Evolutionary conservation across 331 rosid genomes (phyloP), one percentile per base, ranked within the genome.

Genomic region (Malus hybrid): DNA sequence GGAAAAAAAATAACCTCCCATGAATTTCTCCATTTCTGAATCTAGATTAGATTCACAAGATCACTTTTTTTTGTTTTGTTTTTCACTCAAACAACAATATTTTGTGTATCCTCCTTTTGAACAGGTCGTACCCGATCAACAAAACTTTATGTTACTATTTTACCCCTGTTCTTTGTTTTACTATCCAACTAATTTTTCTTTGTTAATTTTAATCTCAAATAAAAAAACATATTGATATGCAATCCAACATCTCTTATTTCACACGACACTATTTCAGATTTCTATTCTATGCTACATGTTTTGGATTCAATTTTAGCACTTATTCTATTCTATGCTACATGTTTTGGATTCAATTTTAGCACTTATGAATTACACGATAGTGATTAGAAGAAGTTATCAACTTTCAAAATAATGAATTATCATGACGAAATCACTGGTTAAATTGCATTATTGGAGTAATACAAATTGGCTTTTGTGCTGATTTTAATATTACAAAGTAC

Each of bases 331-430:
- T 42, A 0, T 1, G 14, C 0, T 10, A 4, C 0, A 10, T 1
- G 0, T 42, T 42, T 10, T 42, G 5, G 0, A 0, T 42, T 42
- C 0, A 42, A 42, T 10, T 42, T 42, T 10, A 0, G 0, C 1
- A 3, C 0, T 39, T 0, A 0, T 39, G 1, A 39, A 39, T 36
- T 36, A 36, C 44, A 0, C 0, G 44, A 36, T 39, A 39, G 0
- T 39, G 46, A 39, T 39, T 0, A 36, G 13, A 0, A 0, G 4
- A 39, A 4, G 4, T 9, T 39, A 39, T 0, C 1, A 0, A 10
- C 1, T 39, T 0, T 3, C 0, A 10, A 39, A 9, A 39, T 2
- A 0, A 39, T 10, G 46, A 10, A 39, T 3, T 10, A 0, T 39
- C 13, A 0, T 39, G 12, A 39, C 0, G 12, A 39, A 39, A 0